Evolutionary conservation across 2,329 filamentous ascomycete species (phyloP), one percentile per base, ranked within the genome.

Genomic region (Colletotrichum theobromicola): DNA sequence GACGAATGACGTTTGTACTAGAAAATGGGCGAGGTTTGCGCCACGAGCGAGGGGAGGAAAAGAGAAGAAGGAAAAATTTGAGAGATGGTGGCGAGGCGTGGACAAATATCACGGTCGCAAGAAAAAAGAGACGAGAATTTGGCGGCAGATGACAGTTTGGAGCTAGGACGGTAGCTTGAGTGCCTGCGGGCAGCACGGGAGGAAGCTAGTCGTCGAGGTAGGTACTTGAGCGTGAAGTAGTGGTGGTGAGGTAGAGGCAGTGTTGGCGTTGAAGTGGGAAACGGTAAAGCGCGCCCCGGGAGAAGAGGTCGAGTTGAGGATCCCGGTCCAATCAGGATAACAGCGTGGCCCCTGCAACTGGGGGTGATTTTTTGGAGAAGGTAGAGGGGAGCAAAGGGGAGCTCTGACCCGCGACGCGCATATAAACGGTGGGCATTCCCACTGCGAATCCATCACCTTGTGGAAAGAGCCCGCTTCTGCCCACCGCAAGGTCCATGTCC

Each of bases 391-490:
- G 53, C 30, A 68, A 61, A 65, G 26, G 71, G 64, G 60, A 76
- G 75, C 75, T 74, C 68, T 73, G 70, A 75, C 79, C 77, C 78
- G 79, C 77, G 79, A 82, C 82, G 81, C 82, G 84, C 86, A 88
- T 87, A 88, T 88, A 88, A 88, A 88, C 86, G 84, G 79, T 79
- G 80, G 81, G 76, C 80, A 82, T 84, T 87, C 85, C 85, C 85
- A 83, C 82, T 77, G 78, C 78, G 75, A 78, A 77, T 74, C 74
- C 72, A 71, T 75, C 65, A 61, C 70, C 67, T 73, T 53, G 66
- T 53, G 55, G 70, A 67, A 64, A 67, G 61, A 70, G 55, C 67
- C 70, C 69, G 67, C 64, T 28, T 24, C 53, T 26, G 53, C 35
- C 42, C 46, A 70, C 46, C 55, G 53, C 67, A 10, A 62, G 30